Base-by-base conservation (phyloP, 106 monocot genomes). In the Phalaenopsis equestris region DNA sequence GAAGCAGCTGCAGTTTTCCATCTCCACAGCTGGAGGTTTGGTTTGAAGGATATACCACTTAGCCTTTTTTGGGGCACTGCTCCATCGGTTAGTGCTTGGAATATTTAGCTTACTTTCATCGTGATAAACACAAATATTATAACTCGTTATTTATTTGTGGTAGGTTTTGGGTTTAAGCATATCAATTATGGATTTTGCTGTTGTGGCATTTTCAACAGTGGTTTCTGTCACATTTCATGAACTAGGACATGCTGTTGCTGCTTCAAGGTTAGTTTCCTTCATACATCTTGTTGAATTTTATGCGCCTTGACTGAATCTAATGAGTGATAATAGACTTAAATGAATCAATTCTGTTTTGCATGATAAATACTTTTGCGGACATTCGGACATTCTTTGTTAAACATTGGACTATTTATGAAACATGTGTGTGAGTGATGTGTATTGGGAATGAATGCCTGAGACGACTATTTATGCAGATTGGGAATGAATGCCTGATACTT, bases 231-330 rank as follows among this genome's bases (percentile, higher is more conserved):
- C 84, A 57, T 41, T 95, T 88, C 99, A 95, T 87, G 99, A 99
- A 91, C 84, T 95, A 82, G 99, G 99, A 12, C 95, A 99, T 87
- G 99, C 91, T 79, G 43, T 93, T 81, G 88, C 93, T 81, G 95
- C 99, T 77, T 85, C 92, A 89, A 92, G 97, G 97, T 94, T 77
- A 75, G 72, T 75, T 52, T 78, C 30, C 61, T 8, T 81, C 75
- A 70, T 37, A 46, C 39, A 70, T 70, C 11, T 43, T 36, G 58
- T 17, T 18, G 41, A 24, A 30, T 70, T 9, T 3, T 38, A 49
- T 41, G 52, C 42, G 41, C 18, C 48, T 18, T 56, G 39, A 36
- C 30, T 77, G 19, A 55, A 7, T 36, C 41, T 37, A 6, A 19
- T 58, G 8, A 30, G 57, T 9, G 45, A 16, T 43, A 23, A 65